Conservation (phyloP, 2,329 filamentous ascomycete genomes). For the Fusarium sacchari region DNA sequence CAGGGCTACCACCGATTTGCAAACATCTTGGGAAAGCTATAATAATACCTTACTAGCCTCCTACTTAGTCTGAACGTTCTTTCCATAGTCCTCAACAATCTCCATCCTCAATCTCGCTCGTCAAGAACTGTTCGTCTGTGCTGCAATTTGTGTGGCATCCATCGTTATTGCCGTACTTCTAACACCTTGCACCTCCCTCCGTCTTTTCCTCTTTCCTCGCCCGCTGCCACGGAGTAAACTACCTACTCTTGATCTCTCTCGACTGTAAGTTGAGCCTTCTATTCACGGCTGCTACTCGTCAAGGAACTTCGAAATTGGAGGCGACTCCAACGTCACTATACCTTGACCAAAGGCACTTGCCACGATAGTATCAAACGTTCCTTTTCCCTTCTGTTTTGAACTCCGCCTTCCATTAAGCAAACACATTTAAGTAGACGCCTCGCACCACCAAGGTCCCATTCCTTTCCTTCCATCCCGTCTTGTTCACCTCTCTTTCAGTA, state of each 20-base stretch:
- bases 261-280: constrained; percentile 9
- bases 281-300: background rate
- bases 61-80: constrained; percentile 8
- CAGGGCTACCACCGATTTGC: background rate
- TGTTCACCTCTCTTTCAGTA: constrained; percentile 5
- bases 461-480: background rate
- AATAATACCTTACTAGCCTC: constrained; percentile 13
- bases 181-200: background rate
- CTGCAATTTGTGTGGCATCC: constrained; percentile 7
- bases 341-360: background rate
- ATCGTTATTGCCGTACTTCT: background rate
- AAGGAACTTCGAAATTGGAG: background rate
- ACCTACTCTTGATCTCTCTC: constrained; percentile 6
- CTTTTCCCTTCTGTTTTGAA: constrained; percentile 5
- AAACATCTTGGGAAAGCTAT: constrained; percentile 8
- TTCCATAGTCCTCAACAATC: background rate
- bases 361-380: constrained; percentile 13
- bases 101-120: constrained; percentile 2
- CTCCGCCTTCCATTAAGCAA: constrained; percentile 12
- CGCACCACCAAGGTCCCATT: constrained; percentile 5
- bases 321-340: constrained; percentile 30
- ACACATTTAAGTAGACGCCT: constrained; percentile 31
- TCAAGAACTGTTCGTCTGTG: constrained; percentile 6
- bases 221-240: background rate
- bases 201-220: background rate